These are phyloP conservation scores for Aschersonia sp. DNA, from an alignment of 2,329 filamentous ascomycete species.

Conservation along the genomic window DNA sequence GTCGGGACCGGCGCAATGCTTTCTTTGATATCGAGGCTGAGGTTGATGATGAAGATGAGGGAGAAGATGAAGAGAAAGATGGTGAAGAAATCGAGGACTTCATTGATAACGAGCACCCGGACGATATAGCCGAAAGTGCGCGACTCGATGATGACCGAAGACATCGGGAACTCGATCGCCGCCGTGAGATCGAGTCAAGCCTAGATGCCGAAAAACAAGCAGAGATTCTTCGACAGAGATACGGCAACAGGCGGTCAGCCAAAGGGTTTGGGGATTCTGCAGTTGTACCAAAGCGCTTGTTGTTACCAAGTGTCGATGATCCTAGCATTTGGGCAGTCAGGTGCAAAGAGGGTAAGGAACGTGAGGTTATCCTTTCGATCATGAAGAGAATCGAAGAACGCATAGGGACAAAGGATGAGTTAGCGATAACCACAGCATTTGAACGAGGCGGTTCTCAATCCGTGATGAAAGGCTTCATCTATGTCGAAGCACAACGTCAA, in stretches of 20 bases:
- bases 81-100: conserved; percentile 71
- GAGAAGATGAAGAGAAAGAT: conserved; percentile 79
- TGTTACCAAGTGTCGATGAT: conserved; percentile 87
- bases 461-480: conserved; percentile 86
- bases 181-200: conserved; percentile 73
- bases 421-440: conserved; percentile 80
- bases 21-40: conserved; percentile 98
- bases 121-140: conserved; percentile 70
- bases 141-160: conserved; percentile 78
- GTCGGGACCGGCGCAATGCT: conserved; percentile 59
- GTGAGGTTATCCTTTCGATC: conserved; percentile 75
- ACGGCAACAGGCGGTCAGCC: conserved; percentile 57
- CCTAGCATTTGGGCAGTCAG: conserved; percentile 91
- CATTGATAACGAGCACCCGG: conserved; percentile 79
- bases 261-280: conserved; percentile 53
- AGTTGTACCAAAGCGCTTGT: conserved; percentile 68
- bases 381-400: conserved; percentile 81
- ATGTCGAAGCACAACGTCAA: conserved; percentile 80
- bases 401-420: conserved; percentile 59
- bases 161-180: conserved; percentile 86
- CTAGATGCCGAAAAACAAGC: conserved; percentile 92
- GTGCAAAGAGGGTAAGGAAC: conserved; percentile 90
- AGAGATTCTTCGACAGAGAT: conserved; percentile 71
- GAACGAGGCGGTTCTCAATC: conserved; percentile 67
- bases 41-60: conserved; percentile 87